Evolutionary conservation across 108 stramenopile species (phyloP), one percentile per base, ranked within the genome.

Genomic region (Chaetoceros tenuissimus): DNA sequence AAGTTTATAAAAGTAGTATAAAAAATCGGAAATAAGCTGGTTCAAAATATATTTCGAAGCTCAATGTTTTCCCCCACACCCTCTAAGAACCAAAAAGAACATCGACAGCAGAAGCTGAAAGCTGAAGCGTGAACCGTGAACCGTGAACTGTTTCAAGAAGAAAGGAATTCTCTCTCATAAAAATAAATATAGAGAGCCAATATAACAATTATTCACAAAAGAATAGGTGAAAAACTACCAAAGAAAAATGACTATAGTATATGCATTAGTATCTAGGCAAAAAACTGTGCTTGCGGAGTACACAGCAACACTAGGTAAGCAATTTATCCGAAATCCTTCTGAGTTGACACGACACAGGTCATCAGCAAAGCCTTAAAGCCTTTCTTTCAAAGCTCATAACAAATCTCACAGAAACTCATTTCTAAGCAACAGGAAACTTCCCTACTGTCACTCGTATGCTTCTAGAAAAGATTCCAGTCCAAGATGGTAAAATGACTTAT

Each of bases 371-470:
- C 48, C 13, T 57, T 25, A 50, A 22, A 28, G 17, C 40, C n/a
- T 25, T 3, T 17, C 46, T 7, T 10, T 28, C 2, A 17, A 27
- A 31, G 3, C 29, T 21, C 50, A 22, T 21, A 24, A 34, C 16
- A 67, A 23, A 17, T 54, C n/a, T 62, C 56, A 3, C 31, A 51
- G 45, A 55, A 26, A 24, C n/a, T 40, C 48, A 16, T 20, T 17
- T 28, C 20, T n/a, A 53, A 88, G 91, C 80, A 24, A 85, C 92
- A 60, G 92, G 92, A 30, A 99, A 99, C 67, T 99, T 99, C 52
- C 96, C 99, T 5, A 97, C 97, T 0, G 91, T 99, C 7, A 98
- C 99, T 0, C 69, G 97, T 31, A 94, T 97, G 2, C 75, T 99
- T 17, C 75, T 99, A 20, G 80, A 84, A 25, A 96, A 96, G 53